A percentile compares a stretch with the other conserved stretches of the same genome.
phyloP scores from a whole-genome alignment of 176 grass and related monocot genomes.

The Oryza nivara region DNA sequence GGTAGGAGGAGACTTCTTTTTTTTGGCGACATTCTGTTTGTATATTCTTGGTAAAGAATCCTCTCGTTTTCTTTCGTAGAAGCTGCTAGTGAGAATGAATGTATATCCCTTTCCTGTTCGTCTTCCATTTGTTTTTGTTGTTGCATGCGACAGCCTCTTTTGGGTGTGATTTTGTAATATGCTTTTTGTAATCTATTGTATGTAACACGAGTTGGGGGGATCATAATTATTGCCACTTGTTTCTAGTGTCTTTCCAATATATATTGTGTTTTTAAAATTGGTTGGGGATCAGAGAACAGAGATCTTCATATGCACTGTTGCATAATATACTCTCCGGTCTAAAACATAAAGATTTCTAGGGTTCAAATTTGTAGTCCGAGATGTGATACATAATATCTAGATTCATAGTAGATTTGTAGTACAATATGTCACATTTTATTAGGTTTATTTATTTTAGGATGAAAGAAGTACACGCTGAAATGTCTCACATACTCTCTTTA shows the following conservation, averaged over 20 bases:
- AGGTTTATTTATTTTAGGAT: too few relatives aligned
- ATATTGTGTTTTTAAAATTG: background rate
- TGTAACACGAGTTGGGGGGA: slow-evolving; percentile 32
- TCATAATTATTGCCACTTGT: background rate
- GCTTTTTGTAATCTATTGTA: slow-evolving; percentile 43
- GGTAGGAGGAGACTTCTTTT: slow-evolving; percentile 38
- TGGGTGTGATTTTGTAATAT: slow-evolving; percentile 37
- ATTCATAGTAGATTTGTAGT: too few relatives aligned
- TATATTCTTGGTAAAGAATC: slow-evolving; percentile 58
- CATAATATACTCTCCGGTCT: too few relatives aligned
- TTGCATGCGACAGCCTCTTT: slow-evolving; percentile 16
- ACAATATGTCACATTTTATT: too few relatives aligned
- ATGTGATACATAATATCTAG: too few relatives aligned
- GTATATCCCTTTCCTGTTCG: slow-evolving; percentile 42
- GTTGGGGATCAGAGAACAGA: too few relatives aligned
- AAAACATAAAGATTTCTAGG: too few relatives aligned
- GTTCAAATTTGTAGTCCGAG: too few relatives aligned
- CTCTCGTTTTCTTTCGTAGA: slow-evolving; percentile 17
- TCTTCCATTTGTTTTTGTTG: slow-evolving; percentile 10
- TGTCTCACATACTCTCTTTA: too few relatives aligned
- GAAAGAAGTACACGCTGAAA: too few relatives aligned
- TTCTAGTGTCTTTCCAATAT: background rate
- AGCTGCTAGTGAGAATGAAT: slow-evolving; percentile 55
- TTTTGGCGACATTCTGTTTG: slow-evolving; percentile 15
- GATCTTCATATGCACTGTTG: too few relatives aligned